phyloP scores from a whole-genome alignment of 2,329 filamentous ascomycete genomes.

The Chaetomium sp. region DNA sequence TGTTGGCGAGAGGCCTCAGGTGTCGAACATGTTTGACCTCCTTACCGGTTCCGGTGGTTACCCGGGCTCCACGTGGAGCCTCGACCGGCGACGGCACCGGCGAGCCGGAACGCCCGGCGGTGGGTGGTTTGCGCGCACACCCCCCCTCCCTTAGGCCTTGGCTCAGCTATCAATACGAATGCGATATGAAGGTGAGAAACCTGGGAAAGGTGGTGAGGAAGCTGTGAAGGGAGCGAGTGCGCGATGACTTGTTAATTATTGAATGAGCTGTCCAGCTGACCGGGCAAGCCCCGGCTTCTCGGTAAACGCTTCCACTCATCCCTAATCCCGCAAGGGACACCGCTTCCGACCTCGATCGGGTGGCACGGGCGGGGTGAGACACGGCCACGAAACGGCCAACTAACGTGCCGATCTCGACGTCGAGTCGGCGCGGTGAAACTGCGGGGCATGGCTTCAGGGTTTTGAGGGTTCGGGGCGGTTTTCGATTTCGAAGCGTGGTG shows the following conservation, averaged over 20 bases:
- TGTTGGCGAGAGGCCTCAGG: slow-evolving; percentile 10
- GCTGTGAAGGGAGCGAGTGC: not conserved
- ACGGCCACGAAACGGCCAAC: slow-evolving; percentile 12
- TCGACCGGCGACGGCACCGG: slow-evolving; percentile 13
- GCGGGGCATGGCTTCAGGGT: not conserved
- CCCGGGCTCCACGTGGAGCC: slow-evolving; percentile 24
- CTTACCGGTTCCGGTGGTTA: slow-evolving; percentile 10
- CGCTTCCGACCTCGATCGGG: slow-evolving; percentile 21
- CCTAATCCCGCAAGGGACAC: not conserved
- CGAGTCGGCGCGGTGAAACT: slow-evolving; percentile 8
- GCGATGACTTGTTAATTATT: not conserved
- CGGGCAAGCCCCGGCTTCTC: not conserved
- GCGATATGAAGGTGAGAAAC: not conserved
- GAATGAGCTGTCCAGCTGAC: slow-evolving; percentile 5
- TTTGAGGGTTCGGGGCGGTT: not conserved
- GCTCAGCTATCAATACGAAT: not conserved
- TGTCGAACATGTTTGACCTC: slow-evolving; percentile 2
- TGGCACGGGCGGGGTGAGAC: slow-evolving; percentile 11
- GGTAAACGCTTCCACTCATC: not conserved
- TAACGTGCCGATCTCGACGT: not conserved
- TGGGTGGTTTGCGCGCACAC: not conserved
- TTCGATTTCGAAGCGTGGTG: not conserved
- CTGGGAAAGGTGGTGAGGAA: not conserved
- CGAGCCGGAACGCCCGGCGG: not conserved
- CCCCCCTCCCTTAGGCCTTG: not conserved